Evolutionary conservation across 306 rosid species (phyloP), one percentile per base, ranked within the genome.

Genomic region (Pterocarpus macrocarpus): DNA sequence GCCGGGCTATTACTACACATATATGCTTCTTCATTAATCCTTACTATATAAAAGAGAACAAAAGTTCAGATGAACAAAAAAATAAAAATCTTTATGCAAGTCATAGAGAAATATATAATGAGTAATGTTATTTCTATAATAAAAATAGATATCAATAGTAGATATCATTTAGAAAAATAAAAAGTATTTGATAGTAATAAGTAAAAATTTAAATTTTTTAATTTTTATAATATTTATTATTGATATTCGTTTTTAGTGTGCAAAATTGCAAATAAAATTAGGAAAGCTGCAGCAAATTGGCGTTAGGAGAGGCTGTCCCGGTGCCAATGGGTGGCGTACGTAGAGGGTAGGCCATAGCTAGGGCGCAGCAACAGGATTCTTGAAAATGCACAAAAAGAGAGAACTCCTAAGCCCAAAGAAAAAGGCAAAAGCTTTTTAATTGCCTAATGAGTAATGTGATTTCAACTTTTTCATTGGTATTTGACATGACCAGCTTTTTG

Each of bases 401-500:
- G 70, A 78, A 76, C 35, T 28, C 67, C 66, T 28, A 38, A 38
- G 50, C 77, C 41, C 58, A 43, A 58, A 52, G 71, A 12, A 70
- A 59, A 49, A 38, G 39, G 44, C 28, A 69, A 62, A 62, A 34
- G 3, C n/a, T 11, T 68, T 85, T 80, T 67, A 57, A 52, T 64
- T 53, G 82, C 63, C 76, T 36, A 43, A 43, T 43, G 47, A 43
- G 47, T 43, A 81, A 76, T 63, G 75, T 65, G 81, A 79, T 78
- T 62, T 65, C 17, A 0, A 71, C 73, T 85, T 90, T 90, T 86
- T 81, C 66, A 88, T 90, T 80, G 86, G 87, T 77, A 88, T 78
- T 85, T 87, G 88, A 50, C 72, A 70, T 44, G 35, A 63, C 84
- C 88, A 84, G 84, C 90, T 83, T 90, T 90, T 87, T 77, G 77